phyloP scores from a whole-genome alignment of 2,329 filamentous ascomycete species.

The Cladosporium velox region DNA sequence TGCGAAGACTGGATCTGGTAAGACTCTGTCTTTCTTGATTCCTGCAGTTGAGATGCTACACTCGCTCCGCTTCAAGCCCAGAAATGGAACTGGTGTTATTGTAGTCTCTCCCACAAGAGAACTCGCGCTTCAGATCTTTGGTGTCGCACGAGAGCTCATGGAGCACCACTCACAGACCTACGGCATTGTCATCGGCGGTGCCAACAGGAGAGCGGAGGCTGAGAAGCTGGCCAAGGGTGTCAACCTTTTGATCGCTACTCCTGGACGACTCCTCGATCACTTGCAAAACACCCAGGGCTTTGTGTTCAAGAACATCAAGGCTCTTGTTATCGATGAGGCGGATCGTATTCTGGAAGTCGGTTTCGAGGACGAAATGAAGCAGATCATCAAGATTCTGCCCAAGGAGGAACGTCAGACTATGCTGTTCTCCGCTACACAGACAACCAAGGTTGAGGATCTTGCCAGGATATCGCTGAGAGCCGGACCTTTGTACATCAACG shows the following conservation, averaged over 20 bases:
- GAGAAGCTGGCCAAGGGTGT: conserved; percentile 94
- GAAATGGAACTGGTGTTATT: conserved; percentile 88
- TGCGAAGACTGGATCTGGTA: conserved; percentile 94
- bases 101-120: conserved; percentile 92
- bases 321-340: conserved; percentile 92
- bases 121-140: conserved; percentile 92
- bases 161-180: conserved; percentile 91
- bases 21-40: conserved; percentile 92
- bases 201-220: conserved; percentile 85
- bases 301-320: conserved; percentile 87
- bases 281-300: conserved; percentile 90
- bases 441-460: conserved; percentile 96
- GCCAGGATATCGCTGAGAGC: conserved; percentile 89
- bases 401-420: conserved; percentile 88
- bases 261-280: conserved; percentile 89
- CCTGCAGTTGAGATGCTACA: conserved; percentile 92
- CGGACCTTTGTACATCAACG: conserved; percentile 94
- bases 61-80: conserved; percentile 87
- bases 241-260: conserved; percentile 91
- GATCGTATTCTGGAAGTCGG: conserved; percentile 95
- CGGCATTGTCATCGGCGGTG: conserved; percentile 93
- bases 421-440: conserved; percentile 98
- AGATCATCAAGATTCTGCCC: conserved; percentile 92
- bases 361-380: conserved; percentile 97
- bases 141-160: conserved; percentile 91